Conservation (phyloP, 1,139 yeast genomes). For the Protomyces gravidus region DNA sequence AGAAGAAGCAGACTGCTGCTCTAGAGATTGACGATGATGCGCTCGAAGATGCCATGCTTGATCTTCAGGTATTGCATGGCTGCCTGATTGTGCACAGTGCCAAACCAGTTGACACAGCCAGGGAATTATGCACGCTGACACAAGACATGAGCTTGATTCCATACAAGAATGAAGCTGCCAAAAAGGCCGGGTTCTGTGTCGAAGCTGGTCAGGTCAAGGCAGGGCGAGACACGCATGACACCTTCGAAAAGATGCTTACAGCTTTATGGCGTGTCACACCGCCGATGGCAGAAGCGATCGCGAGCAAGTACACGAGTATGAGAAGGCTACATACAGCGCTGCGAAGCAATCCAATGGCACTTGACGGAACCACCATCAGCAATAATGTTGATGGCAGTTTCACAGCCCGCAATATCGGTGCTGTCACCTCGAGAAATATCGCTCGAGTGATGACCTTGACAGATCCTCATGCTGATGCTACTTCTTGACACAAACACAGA, state of each 20-base stretch:
- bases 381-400: conserved; percentile 15
- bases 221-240: conserved; percentile 32
- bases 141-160: conserved; percentile 35
- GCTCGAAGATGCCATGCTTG: conserved; percentile 33
- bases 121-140: conserved; percentile 33
- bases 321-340: conserved; percentile 13
- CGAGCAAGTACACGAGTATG: conserved; percentile 25
- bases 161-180: conserved; percentile 30
- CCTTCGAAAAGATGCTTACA: conserved; percentile 31
- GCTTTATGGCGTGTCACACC: conserved; percentile 33
- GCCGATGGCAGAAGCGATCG: conserved; percentile 31
- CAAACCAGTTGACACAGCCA: conserved; percentile 32
- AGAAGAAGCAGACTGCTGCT: neutral
- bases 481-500: neutral
- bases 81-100: conserved; percentile 33
- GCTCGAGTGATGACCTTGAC: neutral
- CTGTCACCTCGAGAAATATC: neutral
- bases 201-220: conserved; percentile 34
- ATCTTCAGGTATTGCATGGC: conserved; percentile 30
- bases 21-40: conserved; percentile 19
- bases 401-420: neutral
- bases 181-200: conserved; percentile 31
- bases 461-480: neutral
- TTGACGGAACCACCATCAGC: conserved; percentile 9
- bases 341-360: conserved; percentile 2